Conservation (phyloP, 306 rosid species). For the Vigna unguiculata region DNA sequence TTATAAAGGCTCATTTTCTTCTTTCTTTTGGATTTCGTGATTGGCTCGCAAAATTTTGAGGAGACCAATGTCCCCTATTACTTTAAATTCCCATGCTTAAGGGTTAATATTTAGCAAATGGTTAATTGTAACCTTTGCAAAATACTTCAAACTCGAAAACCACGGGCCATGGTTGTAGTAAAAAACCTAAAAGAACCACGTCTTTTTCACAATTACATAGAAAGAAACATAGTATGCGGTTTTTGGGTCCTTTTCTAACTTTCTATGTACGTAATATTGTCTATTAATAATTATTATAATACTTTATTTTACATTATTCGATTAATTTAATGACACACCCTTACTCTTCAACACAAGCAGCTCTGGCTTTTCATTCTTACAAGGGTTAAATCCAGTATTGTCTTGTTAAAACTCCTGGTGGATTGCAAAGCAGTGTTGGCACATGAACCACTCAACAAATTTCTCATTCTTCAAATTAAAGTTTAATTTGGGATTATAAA, state of each 20-base stretch:
- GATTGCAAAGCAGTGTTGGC: conserved; percentile 26
- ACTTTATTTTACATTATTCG: not conserved
- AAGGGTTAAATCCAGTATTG: not conserved
- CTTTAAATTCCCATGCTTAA: conserved; percentile 8
- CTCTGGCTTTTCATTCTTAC: conserved; percentile 31
- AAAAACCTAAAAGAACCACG: conserved; percentile 42
- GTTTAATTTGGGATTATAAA: not conserved
- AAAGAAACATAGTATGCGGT: not conserved
- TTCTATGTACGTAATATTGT: not conserved
- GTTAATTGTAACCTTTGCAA: not conserved
- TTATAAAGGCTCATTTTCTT: conserved; percentile 42
- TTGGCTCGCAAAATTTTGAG: conserved; percentile 49
- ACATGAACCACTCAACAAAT: not conserved
- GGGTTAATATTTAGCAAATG: conserved; percentile 7
- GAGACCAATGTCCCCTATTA: conserved; percentile 42
- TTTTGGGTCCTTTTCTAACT: no score
- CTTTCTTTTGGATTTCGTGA: conserved; percentile 19
- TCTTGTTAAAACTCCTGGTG: conserved; percentile 17
- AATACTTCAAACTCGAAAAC: conserved; percentile 1
- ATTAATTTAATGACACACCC: not conserved
- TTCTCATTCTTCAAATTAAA: not conserved
- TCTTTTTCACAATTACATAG: conserved; percentile 26
- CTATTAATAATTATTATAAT: not conserved
- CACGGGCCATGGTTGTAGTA: conserved; percentile 9
- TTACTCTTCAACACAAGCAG: conserved; percentile 16